Conservation (phyloP, 2,329 filamentous ascomycete species). For the Coniochaeta hoffmannii region DNA sequence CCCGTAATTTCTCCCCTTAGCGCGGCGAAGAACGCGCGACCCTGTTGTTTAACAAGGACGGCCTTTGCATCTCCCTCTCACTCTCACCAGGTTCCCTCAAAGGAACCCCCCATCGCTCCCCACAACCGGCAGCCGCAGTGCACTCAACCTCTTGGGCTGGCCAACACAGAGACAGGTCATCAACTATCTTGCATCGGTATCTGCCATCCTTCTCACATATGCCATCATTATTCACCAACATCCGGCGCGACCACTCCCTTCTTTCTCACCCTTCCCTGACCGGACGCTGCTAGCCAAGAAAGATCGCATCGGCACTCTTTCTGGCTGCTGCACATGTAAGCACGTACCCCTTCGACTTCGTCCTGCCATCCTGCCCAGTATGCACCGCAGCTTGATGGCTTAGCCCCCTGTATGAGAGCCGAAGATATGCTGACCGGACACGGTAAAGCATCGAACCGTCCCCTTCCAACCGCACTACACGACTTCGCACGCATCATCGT, state of each 20-base stretch:
- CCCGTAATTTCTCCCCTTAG: slow-evolving; percentile 2
- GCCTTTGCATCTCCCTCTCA: background rate
- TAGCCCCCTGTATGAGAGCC: background rate
- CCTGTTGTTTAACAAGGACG: background rate
- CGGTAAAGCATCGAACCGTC: background rate
- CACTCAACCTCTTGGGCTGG: background rate
- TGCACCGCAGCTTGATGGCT: background rate
- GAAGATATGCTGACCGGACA: background rate
- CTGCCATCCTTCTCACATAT: background rate
- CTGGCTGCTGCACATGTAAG: background rate
- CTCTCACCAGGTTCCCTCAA: background rate
- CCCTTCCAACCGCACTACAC: background rate
- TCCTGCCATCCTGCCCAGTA: background rate
- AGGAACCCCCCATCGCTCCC: background rate
- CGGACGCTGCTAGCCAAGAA: background rate
- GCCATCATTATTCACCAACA: background rate
- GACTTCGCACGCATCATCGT: background rate
- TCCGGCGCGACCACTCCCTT: background rate
- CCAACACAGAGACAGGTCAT: background rate
- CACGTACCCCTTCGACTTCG: background rate
- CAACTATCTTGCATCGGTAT: background rate
- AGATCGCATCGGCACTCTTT: background rate
- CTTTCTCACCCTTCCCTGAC: background rate
- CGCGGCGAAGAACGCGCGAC: slow-evolving; percentile 12
- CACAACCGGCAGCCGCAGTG: background rate